Percentiles rank a stretch among this genome's conserved stretches.
These are phyloP conservation scores for Acacia confusa DNA, from an alignment of 306 rosid genomes.

Conservation along the genomic window DNA sequence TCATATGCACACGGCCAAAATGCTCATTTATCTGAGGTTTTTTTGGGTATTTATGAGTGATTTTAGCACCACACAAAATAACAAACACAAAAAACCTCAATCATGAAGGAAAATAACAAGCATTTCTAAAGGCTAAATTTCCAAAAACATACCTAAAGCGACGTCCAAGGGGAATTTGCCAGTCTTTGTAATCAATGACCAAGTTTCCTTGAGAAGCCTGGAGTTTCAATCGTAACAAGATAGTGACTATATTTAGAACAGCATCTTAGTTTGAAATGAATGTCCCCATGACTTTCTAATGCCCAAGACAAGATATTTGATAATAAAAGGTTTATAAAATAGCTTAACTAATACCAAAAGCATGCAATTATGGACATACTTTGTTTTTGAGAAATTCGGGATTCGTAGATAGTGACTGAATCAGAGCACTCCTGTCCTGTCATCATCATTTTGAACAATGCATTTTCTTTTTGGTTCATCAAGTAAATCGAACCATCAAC, in stretches of 20 bases:
- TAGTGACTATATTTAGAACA: conserved; percentile 8
- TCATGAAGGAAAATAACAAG: neutral
- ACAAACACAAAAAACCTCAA: neutral
- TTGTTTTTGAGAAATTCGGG: conserved; percentile 87
- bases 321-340: conserved; percentile 9
- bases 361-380: conserved; percentile 42
- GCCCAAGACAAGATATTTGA: neutral
- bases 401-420: conserved; percentile 85
- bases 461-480: neutral
- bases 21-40: neutral
- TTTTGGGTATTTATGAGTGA: neutral
- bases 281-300: neutral
- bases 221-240: conserved; percentile 34
- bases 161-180: conserved; percentile 98
- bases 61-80: conserved; percentile 5
- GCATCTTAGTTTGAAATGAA: conserved; percentile 6
- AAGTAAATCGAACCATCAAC: conserved; percentile 16
- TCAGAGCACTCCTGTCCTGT: conserved; percentile 84
- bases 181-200: conserved; percentile 93
- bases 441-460: conserved; percentile 19
- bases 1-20: neutral
- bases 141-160: conserved; percentile 72
- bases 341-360: conserved; percentile 1
- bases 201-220: conserved; percentile 75
- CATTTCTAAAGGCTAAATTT: conserved; percentile 20